Percentiles rank a stretch among this genome's conserved stretches.
These are phyloP conservation scores for Bipolaris cookei DNA, from an alignment of 2,329 filamentous ascomycete species.

Conservation along the genomic window DNA sequence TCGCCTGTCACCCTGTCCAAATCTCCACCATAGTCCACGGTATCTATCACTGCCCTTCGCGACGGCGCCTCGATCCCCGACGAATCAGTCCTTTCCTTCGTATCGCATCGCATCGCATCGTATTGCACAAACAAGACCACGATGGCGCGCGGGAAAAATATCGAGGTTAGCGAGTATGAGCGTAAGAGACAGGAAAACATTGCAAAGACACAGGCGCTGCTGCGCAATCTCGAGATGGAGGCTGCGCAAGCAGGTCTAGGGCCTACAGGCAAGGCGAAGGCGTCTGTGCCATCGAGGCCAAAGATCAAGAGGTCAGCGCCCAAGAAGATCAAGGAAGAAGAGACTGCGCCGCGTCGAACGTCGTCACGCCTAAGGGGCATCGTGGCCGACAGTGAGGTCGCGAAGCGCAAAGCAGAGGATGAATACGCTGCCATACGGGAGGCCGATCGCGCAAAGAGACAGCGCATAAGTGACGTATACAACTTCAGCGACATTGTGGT, in stretches of 20 bases:
- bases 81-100: neutral
- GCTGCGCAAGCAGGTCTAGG: conserved; percentile 73
- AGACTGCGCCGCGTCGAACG: conserved; percentile 62
- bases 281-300: conserved; percentile 54
- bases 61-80: neutral
- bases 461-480: conserved; percentile 70
- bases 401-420: conserved; percentile 72
- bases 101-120: too few relatives aligned
- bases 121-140: neutral
- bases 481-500: conserved; percentile 79
- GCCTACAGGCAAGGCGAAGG: conserved; percentile 57
- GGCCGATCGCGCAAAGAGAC: conserved; percentile 65
- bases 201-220: conserved; percentile 79
- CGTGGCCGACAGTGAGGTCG: conserved; percentile 69
- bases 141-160: conserved; percentile 52
- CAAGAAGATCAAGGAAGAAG: conserved; percentile 65
- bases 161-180: conserved; percentile 82
- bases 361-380: conserved; percentile 68
- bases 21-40: conserved; percentile 8
- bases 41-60: neutral
- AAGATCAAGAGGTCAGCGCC: conserved; percentile 51
- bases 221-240: conserved; percentile 76
- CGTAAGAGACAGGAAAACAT: conserved; percentile 85
- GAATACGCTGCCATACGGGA: conserved; percentile 64
- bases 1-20: neutral